Base-by-base conservation (phyloP, 1,139 yeast genomes). In the Lodderomyces parapsilosis region DNA sequence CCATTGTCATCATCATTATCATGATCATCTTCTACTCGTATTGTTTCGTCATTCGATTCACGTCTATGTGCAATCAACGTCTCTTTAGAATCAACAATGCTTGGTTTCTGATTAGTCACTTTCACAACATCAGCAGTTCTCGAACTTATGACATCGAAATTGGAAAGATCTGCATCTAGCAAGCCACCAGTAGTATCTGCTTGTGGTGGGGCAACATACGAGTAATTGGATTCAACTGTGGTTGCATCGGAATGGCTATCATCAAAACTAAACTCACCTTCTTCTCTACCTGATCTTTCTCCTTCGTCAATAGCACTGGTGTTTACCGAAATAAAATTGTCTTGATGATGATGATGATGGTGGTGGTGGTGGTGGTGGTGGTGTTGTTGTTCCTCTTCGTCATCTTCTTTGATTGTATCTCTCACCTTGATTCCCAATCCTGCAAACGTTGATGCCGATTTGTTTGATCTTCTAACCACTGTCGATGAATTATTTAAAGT, bases 41-140 rank as follows among this genome's bases (percentile, higher is more conserved):
- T 37, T 8, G 40, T 38, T 17, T 46, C 42, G 13, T 39, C 44
- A 22, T 32, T 19, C 4, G 42, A 39, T 5, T 30, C 28, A 4
- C 37, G 23, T 6, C 34, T 32, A 14, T 43, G 40, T 20, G 39
- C 49, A 9, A 53, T 50, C 42, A 63, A 57, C 1, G 68, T 60
- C 31, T 64, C 69, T 28, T 54, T 62, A 2, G 71, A 65, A 27
- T 58, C 60, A 13, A 62, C 56, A 24, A 60, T 49, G 39, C 60
- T 63, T 37, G 69, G 67, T 41, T 53, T 52, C 22, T 49, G 48
- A 10, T 51, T 58, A 40, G 54, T 62, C 24, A 56, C 40, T 36
- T 57, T 59, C 1, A 67, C 69, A 28, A 67, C 49, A 38, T 62
- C 66, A 5, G 68, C 70, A 15, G 65, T 60, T 43, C 65, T 57